Evolutionary conservation across 305 asterid genomes (phyloP), one percentile per base, ranked within the genome.

Genomic region (Striga hermonthica): DNA sequence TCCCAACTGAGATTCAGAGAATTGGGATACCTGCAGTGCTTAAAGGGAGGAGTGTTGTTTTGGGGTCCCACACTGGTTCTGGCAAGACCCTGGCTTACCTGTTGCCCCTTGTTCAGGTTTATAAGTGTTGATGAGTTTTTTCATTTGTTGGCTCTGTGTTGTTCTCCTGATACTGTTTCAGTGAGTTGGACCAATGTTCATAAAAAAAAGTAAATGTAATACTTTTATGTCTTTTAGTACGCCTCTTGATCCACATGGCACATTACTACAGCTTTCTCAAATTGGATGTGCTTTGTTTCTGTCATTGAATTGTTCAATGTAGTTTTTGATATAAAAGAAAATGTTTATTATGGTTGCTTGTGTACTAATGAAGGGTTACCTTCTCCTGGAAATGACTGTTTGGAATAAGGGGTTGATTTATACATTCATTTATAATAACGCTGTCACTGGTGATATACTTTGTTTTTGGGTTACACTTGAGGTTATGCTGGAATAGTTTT

Each of bases 41-140:
- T 16, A 74, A 69, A 4, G 88, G 93, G 55, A 83, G 75, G 64
- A 85, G 87, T 80, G 97, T 93, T 64, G 97, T 90, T 0, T 76
- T 93, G 84, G 99, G 97, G 11, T 93, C 97, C 3, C 99, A 93
- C 64, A 93, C 99, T 72, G 99, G 99, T 31, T 93, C 99, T 45
- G 99, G 99, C 47, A 93, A 93, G 81, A 93, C 99, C 40, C 84
- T 93, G 71, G 99, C 97, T 74, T 93, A 93, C 74, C 80, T 93
- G 78, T 78, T 93, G 80, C 99, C 99, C 67, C 82, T 93, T 75
- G 90, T 84, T 82, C 97, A 94, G 96, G 97, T 93, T 57, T 62
- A 34, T 67, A 9, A 6, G 54, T 47, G 2, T 13, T 12, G 7
- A 44, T 9, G 50, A 11, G 5, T 45, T n/a, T 45, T n/a, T 45